phyloP scores from a whole-genome alignment of 768 basidiomycete species.

The Artomyces pyxidatus region DNA sequence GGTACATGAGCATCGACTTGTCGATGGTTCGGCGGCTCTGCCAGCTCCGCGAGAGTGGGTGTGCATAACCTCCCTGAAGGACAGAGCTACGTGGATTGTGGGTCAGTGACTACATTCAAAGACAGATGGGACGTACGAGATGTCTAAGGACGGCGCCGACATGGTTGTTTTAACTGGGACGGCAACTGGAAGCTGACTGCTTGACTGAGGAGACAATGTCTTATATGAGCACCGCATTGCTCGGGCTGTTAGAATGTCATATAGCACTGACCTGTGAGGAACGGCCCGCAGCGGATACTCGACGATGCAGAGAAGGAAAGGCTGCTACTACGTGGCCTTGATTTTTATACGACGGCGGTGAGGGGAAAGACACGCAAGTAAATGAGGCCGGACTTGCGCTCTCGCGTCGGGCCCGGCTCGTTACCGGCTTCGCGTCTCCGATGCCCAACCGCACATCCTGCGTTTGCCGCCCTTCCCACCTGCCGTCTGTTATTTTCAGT shows the following conservation, averaged over 20 bases:
- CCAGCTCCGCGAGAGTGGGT: slow-evolving; percentile 83
- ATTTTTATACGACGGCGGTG: no score
- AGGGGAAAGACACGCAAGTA: no score
- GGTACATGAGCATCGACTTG: slow-evolving; percentile 97
- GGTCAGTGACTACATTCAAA: neutral
- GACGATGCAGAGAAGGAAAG: neutral
- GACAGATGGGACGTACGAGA: slow-evolving; percentile 8
- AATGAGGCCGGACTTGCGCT: neutral
- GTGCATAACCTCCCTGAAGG: slow-evolving; percentile 89
- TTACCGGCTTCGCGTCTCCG: no score
- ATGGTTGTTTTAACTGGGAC: neutral
- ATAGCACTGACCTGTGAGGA: no score
- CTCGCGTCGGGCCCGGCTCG: neutral
- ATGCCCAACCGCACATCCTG: neutral
- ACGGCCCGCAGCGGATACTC: no score
- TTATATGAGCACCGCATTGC: no score
- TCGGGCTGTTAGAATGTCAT: no score
- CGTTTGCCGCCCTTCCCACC: neutral
- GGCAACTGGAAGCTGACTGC: no score
- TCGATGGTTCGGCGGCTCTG: slow-evolving; percentile 74
- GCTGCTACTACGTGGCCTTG: no score
- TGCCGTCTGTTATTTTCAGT: no score
- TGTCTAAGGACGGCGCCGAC: slow-evolving; percentile 8
- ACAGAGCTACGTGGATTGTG: slow-evolving; percentile 44
- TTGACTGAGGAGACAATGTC: no score